Conservation (phyloP, 352 stramenopile species). For the Pythium aquatile region DNA sequence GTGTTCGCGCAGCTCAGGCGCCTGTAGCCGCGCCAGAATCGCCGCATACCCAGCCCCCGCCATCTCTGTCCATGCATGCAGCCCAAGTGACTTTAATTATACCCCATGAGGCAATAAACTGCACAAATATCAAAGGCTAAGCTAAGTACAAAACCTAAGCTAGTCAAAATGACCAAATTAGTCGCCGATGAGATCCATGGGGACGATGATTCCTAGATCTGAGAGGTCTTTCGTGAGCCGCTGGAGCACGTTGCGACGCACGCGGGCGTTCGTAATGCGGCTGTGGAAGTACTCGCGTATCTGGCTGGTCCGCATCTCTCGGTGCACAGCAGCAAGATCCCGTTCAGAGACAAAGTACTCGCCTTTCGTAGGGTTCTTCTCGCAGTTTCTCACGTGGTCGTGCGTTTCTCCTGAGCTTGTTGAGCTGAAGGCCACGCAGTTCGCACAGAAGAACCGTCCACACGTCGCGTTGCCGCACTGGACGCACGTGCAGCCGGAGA, state of each 20-base stretch:
- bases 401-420: neutral
- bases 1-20: constrained; percentile 18
- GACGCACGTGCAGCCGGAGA: neutral
- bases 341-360: neutral
- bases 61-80: neutral
- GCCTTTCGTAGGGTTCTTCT: neutral
- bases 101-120: too few relatives aligned
- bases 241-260: neutral
- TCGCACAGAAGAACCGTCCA: neutral
- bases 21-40: constrained; percentile 25
- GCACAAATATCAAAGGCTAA: neutral
- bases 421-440: neutral
- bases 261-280: neutral
- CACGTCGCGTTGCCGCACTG: neutral
- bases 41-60: constrained; percentile 18
- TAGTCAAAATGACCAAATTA: neutral
- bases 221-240: neutral
- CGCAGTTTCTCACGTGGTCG: neutral
- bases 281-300: neutral
- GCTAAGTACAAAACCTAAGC: neutral
- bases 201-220: neutral
- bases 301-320: neutral
- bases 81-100: too few relatives aligned
- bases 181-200: neutral
- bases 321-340: neutral